phyloP scores from a whole-genome alignment of 176 grass and related monocot genomes.

The Poa annua region DNA sequence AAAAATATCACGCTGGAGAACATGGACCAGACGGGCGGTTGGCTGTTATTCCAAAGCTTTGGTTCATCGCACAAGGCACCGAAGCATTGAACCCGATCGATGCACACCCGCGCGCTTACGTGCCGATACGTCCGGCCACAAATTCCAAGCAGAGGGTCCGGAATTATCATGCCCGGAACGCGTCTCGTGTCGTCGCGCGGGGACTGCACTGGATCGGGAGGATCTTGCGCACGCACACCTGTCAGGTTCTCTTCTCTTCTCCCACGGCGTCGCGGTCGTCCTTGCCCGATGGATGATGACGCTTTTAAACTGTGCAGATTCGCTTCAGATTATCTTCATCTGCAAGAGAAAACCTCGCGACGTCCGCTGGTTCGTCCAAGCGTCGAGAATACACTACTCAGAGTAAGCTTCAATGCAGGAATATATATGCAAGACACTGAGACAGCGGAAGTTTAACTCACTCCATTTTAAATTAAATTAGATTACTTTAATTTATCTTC shows the following conservation, averaged over 20 bases:
- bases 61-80: conserved; percentile 26
- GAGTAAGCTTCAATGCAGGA: too few relatives aligned
- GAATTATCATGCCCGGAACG: not conserved
- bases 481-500: too few relatives aligned
- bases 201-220: not conserved
- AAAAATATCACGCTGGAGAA: conserved; percentile 31
- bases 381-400: too few relatives aligned
- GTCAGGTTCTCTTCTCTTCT: not conserved
- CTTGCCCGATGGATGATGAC: not conserved
- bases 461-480: too few relatives aligned
- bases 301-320: not conserved
- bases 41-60: not conserved
- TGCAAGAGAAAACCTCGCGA: not conserved
- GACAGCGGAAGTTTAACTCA: too few relatives aligned
- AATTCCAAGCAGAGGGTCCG: not conserved
- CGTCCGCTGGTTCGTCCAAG: not conserved
- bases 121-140: conserved; percentile 21
- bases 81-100: not conserved
- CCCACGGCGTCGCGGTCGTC: not conserved
- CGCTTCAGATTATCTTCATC: not conserved
- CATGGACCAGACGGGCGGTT: conserved; percentile 25
- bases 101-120: not conserved
- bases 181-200: conserved; percentile 3
- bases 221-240: not conserved
- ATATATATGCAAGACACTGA: too few relatives aligned